Evolutionary conservation across 2,329 filamentous ascomycete species (phyloP), one percentile per base, ranked within the genome.

Genomic region (Sarocladium strictum): DNA sequence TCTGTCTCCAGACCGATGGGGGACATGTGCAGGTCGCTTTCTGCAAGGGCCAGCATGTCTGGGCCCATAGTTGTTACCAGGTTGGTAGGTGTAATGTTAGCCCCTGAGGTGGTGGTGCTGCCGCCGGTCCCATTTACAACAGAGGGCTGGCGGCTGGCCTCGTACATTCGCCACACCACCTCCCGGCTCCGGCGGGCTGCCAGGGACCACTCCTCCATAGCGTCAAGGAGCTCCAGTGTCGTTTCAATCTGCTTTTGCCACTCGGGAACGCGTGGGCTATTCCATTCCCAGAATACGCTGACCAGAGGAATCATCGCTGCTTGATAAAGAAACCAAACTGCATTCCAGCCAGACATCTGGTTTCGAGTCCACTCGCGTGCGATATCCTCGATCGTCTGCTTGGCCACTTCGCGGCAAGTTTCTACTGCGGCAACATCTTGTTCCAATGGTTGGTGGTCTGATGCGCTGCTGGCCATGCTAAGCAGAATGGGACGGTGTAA

Each of bases 251-350:
- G 79, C 59, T 74, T 73, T 59, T 78, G 76, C 76, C 80, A 84
- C 58, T 77, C 73, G 12, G 71, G 64, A 19, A 78, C 73, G 32
- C 71, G 70, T 10, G 75, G 72, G 62, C 70, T 76, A 56, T 74
- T 71, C 69, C 72, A 75, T 64, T 90, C 85, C 75, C 82, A 86
- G 66, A 90, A 90, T 12, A 92, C 75, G 21, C 82, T 86, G 11
- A 93, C 80, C 1, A 93, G 77, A 0, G 88, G 88, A 9, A 92
- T 84, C 84, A 92, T 89, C 58, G 83, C 83, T 0, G 88, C 87
- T 67, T 92, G 88, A 70, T 90, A 92, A 56, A 89, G 79, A 69
- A 90, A 86, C 87, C 87, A 91, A 2, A 89, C 87, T 0, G 85
- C 88, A 65, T 90, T 89, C 88, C 87, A 92, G 9, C 87, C 87